Conservation (phyloP, 73 alveolate genomes). For the Durusdinium trenchii region DNA sequence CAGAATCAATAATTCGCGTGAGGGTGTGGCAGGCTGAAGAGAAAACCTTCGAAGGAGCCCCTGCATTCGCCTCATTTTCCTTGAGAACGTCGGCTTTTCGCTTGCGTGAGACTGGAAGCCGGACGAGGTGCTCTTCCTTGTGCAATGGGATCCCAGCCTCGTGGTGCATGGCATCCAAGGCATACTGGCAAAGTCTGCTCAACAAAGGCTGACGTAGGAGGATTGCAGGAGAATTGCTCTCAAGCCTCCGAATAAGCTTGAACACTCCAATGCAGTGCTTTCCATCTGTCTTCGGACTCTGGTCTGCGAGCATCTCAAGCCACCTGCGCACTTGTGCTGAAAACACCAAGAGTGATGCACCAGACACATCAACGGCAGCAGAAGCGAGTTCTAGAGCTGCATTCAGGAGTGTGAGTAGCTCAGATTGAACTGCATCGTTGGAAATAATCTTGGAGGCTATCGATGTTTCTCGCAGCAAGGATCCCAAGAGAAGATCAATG, state of each 20-base stretch:
- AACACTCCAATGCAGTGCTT: neutral
- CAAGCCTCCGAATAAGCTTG: neutral
- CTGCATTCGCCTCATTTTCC: neutral
- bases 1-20: neutral
- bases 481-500: constrained; percentile 31
- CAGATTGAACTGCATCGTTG: neutral
- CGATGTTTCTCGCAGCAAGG: constrained; percentile 36
- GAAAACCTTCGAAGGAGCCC: neutral
- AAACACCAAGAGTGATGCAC: neutral
- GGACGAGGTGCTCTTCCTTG: neutral
- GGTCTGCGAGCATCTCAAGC: constrained; percentile 55
- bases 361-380: constrained; percentile 22
- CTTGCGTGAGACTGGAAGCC: neutral
- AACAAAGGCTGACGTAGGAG: constrained; percentile 43
- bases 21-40: constrained; percentile 8
- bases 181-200: constrained; percentile 38
- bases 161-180: constrained; percentile 30
- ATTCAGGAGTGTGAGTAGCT: constrained; percentile 5
- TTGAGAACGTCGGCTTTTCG: constrained; percentile 23
- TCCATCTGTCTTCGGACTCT: constrained; percentile 7
- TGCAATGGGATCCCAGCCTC: neutral
- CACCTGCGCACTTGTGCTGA: constrained; percentile 36
- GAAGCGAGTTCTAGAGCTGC: neutral
- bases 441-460: neutral
- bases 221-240: constrained; percentile 21